A percentile compares a stretch with the other conserved stretches of the same genome.
phyloP scores from a whole-genome alignment of 305 asterid genomes.

The Fraxinus greggii region DNA sequence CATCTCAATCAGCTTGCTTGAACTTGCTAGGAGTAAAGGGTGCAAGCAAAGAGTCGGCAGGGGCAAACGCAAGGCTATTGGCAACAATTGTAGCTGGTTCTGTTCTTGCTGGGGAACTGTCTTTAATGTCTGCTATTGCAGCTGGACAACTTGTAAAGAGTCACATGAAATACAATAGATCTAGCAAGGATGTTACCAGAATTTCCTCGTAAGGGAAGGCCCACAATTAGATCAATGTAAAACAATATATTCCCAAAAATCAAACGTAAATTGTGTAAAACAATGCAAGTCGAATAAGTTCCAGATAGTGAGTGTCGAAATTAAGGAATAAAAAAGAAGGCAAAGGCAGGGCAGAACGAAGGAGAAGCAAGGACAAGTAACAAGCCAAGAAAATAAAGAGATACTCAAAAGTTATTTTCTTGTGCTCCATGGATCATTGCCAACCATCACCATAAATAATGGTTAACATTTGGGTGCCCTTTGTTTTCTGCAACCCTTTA shows the following conservation, averaged over 20 bases:
- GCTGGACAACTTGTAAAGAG: slow-evolving; percentile 56
- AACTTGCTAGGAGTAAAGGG: slow-evolving; percentile 55
- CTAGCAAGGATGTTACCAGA: slow-evolving; percentile 39
- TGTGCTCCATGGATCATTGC: neutral
- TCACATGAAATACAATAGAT: slow-evolving; percentile 52
- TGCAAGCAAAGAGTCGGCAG: slow-evolving; percentile 41
- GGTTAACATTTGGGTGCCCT: neutral
- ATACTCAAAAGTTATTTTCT: neutral
- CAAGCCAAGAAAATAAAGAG: neutral
- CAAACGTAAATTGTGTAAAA: neutral
- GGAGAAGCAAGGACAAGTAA: neutral
- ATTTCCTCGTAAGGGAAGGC: slow-evolving; percentile 26
- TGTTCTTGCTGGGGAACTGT: slow-evolving; percentile 52
- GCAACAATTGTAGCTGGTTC: slow-evolving; percentile 52
- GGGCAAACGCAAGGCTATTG: slow-evolving; percentile 48
- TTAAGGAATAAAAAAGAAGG: neutral
- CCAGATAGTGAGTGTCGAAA: neutral
- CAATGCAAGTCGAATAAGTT: neutral
- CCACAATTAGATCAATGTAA: neutral
- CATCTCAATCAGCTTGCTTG: slow-evolving; percentile 52
- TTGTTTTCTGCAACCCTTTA: neutral
- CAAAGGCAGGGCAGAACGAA: neutral
- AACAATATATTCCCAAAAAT: neutral
- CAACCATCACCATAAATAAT: neutral
- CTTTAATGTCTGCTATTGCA: slow-evolving; percentile 51